These are phyloP conservation scores for Quercus berberidifolia DNA, from an alignment of 306 rosid species.

Conservation along the genomic window DNA sequence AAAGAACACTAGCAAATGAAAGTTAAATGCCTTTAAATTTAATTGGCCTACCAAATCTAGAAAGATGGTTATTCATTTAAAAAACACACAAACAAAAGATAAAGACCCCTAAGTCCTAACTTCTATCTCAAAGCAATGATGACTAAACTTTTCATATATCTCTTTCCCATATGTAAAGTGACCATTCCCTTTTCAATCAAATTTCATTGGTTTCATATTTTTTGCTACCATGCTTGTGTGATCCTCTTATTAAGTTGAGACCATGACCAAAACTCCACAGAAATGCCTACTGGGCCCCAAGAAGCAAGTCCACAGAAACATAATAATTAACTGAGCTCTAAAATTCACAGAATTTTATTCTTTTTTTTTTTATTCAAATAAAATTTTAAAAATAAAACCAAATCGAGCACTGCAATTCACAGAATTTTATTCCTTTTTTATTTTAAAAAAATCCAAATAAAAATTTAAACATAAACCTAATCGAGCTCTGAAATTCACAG, in stretches of 20 bases:
- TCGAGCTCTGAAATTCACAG: too few relatives aligned
- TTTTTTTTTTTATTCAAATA: too few relatives aligned
- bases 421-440: too few relatives aligned
- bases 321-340: neutral
- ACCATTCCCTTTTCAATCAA: neutral
- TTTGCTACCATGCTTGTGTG: neutral
- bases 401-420: too few relatives aligned
- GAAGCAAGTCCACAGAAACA: neutral
- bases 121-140: neutral
- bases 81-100: neutral
- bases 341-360: too few relatives aligned
- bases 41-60: neutral
- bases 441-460: too few relatives aligned
- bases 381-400: too few relatives aligned
- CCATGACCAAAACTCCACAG: neutral
- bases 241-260: neutral
- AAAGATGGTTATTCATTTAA: neutral
- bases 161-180: neutral
- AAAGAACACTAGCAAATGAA: too few relatives aligned
- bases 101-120: neutral
- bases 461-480: too few relatives aligned
- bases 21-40: neutral
- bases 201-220: neutral
- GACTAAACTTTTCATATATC: neutral
- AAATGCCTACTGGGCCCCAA: neutral